A percentile compares a stretch with the other conserved stretches of the same genome.
These are phyloP conservation scores for Ajuga chamaepitys DNA, from an alignment of 257 asterid genomes.

Conservation along the genomic window DNA sequence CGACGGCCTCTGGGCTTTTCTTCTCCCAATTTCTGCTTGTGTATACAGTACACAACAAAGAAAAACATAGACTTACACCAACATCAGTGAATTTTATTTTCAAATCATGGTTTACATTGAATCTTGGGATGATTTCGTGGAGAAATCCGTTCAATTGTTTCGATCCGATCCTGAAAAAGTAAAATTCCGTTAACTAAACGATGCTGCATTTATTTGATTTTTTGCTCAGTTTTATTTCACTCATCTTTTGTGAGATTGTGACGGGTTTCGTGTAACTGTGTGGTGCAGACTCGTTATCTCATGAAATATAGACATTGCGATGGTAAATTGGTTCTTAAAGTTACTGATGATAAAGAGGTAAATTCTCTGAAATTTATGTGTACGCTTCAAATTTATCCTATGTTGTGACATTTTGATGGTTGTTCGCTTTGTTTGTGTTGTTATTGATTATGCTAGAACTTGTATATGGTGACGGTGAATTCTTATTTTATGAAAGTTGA, in stretches of 20 bases:
- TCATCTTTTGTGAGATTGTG: neutral
- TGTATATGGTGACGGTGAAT: neutral
- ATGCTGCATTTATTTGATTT: neutral
- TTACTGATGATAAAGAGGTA: constrained; percentile 81
- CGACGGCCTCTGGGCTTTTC: neutral
- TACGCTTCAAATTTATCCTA: neutral
- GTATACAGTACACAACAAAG: too few relatives aligned
- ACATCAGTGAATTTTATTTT: neutral
- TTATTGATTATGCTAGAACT: neutral
- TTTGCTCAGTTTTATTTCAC: neutral
- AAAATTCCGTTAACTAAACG: neutral
- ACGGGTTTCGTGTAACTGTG: neutral
- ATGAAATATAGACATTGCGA: constrained; percentile 89
- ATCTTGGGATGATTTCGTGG: constrained; percentile 80
- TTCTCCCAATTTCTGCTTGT: neutral
- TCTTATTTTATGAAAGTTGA: neutral
- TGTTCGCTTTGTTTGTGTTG: neutral
- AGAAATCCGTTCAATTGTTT: constrained; percentile 59
- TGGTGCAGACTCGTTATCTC: constrained; percentile 62
- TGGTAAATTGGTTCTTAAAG: constrained; percentile 89
- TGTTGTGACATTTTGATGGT: neutral
- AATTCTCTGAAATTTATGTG: neutral
- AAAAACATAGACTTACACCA: neutral
- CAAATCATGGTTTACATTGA: constrained; percentile 58
- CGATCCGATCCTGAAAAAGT: constrained; percentile 74